Evolutionary conservation across 495 filamentous ascomycete species (phyloP).

Genomic region (Xylaria acuta): DNA sequence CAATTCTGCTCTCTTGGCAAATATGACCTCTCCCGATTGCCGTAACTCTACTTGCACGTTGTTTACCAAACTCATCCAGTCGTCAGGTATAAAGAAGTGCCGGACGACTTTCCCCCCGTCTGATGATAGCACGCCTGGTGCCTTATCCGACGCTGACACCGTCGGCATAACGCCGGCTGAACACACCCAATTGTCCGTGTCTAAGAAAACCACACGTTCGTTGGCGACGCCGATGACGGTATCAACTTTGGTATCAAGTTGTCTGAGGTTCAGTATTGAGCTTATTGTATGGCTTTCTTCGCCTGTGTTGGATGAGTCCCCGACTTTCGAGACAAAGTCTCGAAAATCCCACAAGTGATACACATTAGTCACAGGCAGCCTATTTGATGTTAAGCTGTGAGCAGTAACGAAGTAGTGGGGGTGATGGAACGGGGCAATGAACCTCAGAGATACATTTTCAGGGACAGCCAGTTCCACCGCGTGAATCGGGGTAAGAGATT

Average conservation of each 20-base stretch:
- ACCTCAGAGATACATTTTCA: neutral
- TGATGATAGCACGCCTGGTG: neutral
- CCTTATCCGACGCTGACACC: neutral
- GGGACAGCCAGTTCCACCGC: neutral
- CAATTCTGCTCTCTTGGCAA: slow-evolving; percentile 36
- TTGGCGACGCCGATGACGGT: neutral
- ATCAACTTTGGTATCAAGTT: neutral
- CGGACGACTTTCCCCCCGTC: neutral
- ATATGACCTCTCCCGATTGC: slow-evolving; percentile 37
- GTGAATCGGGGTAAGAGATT: neutral
- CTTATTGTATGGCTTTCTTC: neutral
- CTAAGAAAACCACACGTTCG: neutral
- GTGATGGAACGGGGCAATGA: neutral
- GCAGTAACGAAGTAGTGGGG: neutral
- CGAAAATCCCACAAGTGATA: slow-evolving; percentile 13
- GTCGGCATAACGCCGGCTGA: neutral
- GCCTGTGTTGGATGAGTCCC: neutral
- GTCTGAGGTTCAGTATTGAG: neutral
- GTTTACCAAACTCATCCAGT: slow-evolving; percentile 1
- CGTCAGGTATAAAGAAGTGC: slow-evolving; percentile 19
- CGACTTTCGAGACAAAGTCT: neutral
- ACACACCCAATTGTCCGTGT: slow-evolving; percentile 11
- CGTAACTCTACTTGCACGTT: slow-evolving; percentile 19
- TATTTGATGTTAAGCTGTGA: neutral
- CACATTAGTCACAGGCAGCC: neutral